Evolutionary conservation across 1,284 basidiomycete species (phyloP).

Genomic region (Paramarasmius palmivorus): DNA sequence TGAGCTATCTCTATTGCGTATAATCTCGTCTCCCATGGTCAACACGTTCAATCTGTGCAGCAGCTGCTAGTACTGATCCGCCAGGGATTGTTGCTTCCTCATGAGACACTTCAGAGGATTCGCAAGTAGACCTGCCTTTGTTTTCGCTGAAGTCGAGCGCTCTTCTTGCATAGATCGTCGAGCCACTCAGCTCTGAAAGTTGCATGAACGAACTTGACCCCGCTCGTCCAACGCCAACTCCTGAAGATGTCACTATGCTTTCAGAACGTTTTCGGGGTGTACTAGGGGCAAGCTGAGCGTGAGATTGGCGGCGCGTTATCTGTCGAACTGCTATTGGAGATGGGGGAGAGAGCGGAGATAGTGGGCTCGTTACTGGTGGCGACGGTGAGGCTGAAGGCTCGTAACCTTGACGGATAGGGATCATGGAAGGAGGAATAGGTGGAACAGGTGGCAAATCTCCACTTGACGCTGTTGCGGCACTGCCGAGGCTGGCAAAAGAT

Average conservation of each 20-base stretch:
- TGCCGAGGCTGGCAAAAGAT: slow-evolving; percentile 12
- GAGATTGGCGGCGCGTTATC: slow-evolving; percentile 21
- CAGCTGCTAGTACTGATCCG: slow-evolving; percentile 27
- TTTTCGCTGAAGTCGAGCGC: background rate
- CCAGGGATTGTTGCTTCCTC: slow-evolving; percentile 1
- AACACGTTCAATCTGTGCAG: slow-evolving; percentile 31
- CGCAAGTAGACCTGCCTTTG: background rate
- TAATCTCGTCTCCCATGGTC: no score
- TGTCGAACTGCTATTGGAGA: slow-evolving; percentile 14
- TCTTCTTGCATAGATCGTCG: no score
- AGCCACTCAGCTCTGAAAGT: no score
- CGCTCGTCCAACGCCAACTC: slow-evolving; percentile 16
- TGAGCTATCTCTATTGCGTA: no score
- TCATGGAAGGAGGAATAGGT: background rate
- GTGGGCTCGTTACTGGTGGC: background rate
- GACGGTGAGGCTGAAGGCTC: background rate
- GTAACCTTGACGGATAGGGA: background rate
- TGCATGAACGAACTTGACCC: slow-evolving; percentile 13
- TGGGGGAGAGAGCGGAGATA: slow-evolving; percentile 18
- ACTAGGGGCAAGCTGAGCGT: slow-evolving; percentile 25
- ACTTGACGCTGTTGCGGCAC: background rate
- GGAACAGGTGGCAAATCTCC: no score
- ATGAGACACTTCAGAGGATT: no score
- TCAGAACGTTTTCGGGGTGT: slow-evolving; percentile 30
- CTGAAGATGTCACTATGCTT: slow-evolving; percentile 21